Base-by-base conservation (phyloP, 2,329 filamentous ascomycete genomes). In the Microcyclospora tardicrescens region DNA sequence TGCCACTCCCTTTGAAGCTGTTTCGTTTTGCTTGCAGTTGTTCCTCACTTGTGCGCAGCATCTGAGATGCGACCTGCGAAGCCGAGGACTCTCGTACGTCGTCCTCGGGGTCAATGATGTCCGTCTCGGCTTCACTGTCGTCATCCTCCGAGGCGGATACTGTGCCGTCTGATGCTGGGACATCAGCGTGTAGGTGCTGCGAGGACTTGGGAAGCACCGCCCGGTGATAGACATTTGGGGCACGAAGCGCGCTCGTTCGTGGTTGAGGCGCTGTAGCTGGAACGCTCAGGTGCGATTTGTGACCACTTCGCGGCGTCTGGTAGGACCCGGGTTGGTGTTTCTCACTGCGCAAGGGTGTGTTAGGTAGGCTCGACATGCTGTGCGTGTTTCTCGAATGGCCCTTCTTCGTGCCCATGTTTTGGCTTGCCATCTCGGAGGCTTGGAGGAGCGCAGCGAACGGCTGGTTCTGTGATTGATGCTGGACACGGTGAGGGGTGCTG, bases 291-390 rank as follows among this genome's bases (percentile, higher is more conserved):
- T 46, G 41, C 14, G 48, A 41, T 13, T 46, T 44, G 10, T 50
- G 49, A 36, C 43, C 43, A 13, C 30, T 32, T 32, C 30, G 30
- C 10, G 12, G 43, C 2, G 55, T 57, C 19, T 49, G 40, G 33
- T 50, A 53, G 11, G 43, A 29, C 0, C 12, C 30, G 79, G 75
- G 35, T 77, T 65, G 49, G 61, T 36, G 73, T 31, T 48, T 53
- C 35, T 47, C 70, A 33, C 67, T 59, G 11, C 75, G 70, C 33
- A 67, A 65, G 9, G 85, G 84, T 2, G 85, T 93, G 5, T 77
- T 77, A 6, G 85, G 85, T 5, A 94, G 66, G 1, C 86, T 91
- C 1, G 86, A 93, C 58, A 93, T 68, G 33, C 84, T 91, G 57
- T 93, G 84, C 24, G 79, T 75, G 42, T 80, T 83, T 48, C 85